Evolutionary conservation across 257 asterid genomes (phyloP), one percentile per base, ranked within the genome.

Genomic region (Prunella vulgaris): DNA sequence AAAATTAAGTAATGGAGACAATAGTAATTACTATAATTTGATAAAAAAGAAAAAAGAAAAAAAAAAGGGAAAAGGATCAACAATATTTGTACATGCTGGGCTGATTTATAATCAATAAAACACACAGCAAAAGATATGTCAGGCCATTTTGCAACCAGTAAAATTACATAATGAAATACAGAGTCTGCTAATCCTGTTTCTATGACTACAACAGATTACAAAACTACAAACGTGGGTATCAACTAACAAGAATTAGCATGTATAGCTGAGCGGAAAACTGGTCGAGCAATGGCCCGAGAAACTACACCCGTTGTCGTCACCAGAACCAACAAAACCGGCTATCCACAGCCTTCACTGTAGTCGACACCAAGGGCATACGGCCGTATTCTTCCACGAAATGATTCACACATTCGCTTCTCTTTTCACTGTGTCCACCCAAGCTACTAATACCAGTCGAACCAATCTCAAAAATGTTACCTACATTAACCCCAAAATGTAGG

Each of bases 381-480:
- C 87, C 85, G 25, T 79, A 89, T 74, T 82, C 86, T 15, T 74
- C 80, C 4, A 81, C 88, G 30, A 89, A 87, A 58, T 66, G 73
- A 70, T 87, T 92, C 12, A 92, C 88, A 44, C 95, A 92, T 28
- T 83, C 70, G 2, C 85, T 76, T 79, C 96, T 84, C 74, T 69
- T 87, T 18, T 80, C 86, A 5, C 5, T 86, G 84, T 92, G 98
- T 20, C 96, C 94, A 77, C 96, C 98, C 84, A 89, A 76, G 85
- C 94, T 92, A 73, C 96, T 92, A 40, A 89, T 89, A 56, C 96
- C 95, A 6, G 88, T 82, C 0, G 95, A 84, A 37, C 98, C 98
- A 69, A 89, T 87, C 84, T 91, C 96, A 68, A 53, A 85, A 74
- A 89, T 88, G 70, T 66, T 80, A 51, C 96, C 96, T 91, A 66